Conservation (phyloP, 2,329 filamentous ascomycete species). For the Botryosphaeria agaves region DNA sequence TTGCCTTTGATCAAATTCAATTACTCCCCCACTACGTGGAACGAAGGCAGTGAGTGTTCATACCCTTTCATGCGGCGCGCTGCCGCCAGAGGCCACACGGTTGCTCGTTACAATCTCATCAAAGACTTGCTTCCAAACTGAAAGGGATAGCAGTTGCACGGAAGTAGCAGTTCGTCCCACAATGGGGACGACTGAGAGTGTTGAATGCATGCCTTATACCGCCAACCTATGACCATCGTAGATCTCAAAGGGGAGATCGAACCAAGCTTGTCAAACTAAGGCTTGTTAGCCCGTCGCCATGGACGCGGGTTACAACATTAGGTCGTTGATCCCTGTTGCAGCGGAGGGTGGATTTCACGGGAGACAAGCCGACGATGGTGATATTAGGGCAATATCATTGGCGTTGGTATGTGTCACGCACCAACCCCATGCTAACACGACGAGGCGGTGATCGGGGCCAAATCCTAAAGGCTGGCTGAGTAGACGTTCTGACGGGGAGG, state of each 20-base stretch:
- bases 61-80: background rate
- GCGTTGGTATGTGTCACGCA: no score
- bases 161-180: constrained; percentile 11
- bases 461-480: no score
- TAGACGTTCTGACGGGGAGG: no score
- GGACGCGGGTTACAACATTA: constrained; percentile 22
- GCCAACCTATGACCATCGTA: constrained; percentile 12
- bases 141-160: background rate
- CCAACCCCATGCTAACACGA: no score
- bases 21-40: no score
- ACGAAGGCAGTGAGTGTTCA: no score
- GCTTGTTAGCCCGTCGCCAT: constrained; percentile 22
- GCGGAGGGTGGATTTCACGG: no score
- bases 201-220: constrained; percentile 12
- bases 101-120: background rate
- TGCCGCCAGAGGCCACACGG: background rate
- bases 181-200: constrained; percentile 15
- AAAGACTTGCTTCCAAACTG: background rate
- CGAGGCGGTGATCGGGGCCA: no score
- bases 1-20: no score
- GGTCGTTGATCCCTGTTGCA: constrained; percentile 20
- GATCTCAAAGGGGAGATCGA: constrained; percentile 14
- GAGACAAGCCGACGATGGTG: constrained; percentile 3
- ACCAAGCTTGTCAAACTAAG: constrained; percentile 20
- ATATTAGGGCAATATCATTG: no score